Conservation (phyloP, 169 alveolate genomes). For the Perkinsus marinus region DNA sequence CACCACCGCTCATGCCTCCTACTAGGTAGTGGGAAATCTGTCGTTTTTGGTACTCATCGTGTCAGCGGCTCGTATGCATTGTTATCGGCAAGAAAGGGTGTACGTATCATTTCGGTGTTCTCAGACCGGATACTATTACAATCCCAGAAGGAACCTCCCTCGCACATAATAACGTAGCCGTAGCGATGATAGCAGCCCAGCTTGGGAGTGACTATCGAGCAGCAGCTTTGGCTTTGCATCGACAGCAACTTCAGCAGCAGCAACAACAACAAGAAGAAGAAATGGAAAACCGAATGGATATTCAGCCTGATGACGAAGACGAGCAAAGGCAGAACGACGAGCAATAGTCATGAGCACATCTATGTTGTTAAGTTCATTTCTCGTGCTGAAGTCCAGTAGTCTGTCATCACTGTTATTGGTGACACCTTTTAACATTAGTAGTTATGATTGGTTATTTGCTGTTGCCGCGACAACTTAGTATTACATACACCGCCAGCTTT, state of each 20-base stretch:
- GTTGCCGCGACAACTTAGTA: too few relatives aligned
- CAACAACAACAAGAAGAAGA: not conserved
- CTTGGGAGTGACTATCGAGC: not conserved
- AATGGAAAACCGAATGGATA: not conserved
- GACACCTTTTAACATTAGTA: too few relatives aligned
- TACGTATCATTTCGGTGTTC: too few relatives aligned
- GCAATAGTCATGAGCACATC: not conserved
- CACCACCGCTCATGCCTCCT: not conserved
- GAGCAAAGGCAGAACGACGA: not conserved
- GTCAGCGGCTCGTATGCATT: too few relatives aligned
- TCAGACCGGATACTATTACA: not conserved
- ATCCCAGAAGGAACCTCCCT: not conserved
- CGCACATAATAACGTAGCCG: not conserved
- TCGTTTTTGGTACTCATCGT: not conserved
- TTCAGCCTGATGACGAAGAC: not conserved
- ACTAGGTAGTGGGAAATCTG: not conserved
- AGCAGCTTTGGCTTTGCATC: not conserved
- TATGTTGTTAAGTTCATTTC: not conserved
- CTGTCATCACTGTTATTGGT: not conserved
- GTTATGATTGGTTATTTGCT: too few relatives aligned
- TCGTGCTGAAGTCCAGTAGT: not conserved
- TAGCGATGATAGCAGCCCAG: not conserved
- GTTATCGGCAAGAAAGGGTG: too few relatives aligned
- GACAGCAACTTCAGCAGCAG: not conserved
- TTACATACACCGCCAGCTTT: too few relatives aligned